Evolutionary conservation across 164 flowering plant species (phyloP).

Genomic region (Sextonia rubra): DNA sequence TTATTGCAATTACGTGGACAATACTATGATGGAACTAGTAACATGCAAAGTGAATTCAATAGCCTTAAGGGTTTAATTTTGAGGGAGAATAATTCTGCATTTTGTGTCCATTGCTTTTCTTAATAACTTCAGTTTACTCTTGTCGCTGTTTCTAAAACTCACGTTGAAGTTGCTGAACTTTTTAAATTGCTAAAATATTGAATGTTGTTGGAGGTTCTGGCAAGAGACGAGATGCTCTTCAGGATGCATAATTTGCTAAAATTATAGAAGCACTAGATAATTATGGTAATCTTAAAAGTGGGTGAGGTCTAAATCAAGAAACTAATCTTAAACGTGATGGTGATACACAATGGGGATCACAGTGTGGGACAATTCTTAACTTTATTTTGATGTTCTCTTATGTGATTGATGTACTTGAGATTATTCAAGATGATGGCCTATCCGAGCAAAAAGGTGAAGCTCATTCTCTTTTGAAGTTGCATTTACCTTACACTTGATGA

Average conservation of each 20-base stretch:
- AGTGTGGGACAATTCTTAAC: constrained; percentile 1
- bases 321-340: not conserved
- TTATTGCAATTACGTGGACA: not conserved
- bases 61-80: not conserved
- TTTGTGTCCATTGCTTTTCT: not conserved
- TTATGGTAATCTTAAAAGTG: no score
- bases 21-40: not conserved
- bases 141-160: no score
- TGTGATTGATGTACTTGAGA: constrained; percentile 7
- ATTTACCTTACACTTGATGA: no score
- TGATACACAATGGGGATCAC: constrained; percentile 15
- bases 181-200: no score
- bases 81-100: not conserved
- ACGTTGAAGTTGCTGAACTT: no score
- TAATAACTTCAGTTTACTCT: no score
- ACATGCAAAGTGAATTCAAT: not conserved
- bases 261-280: no score
- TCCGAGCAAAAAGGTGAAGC: not conserved
- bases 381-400: constrained; percentile 7
- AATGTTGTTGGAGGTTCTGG: no score
- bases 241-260: no score
- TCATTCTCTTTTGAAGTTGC: not conserved
- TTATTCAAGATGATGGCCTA: not conserved
- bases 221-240: no score
- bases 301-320: not conserved